These are phyloP conservation scores for Fragilaria crotonensis DNA, from an alignment of 108 stramenopile species.

Conservation along the genomic window DNA sequence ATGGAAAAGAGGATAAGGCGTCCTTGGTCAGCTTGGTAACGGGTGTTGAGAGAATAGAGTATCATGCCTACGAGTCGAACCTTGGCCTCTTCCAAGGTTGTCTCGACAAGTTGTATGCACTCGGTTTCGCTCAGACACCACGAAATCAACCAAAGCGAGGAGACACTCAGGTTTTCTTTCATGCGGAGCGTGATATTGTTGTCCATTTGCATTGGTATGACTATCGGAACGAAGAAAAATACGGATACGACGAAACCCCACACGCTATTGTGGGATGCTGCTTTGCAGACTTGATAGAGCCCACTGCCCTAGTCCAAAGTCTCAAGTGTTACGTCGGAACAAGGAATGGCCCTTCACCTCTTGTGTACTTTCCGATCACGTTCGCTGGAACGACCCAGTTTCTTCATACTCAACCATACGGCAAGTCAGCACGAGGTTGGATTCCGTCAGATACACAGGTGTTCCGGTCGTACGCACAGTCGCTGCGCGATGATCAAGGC, in stretches of 20 bases:
- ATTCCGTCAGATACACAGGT: constrained; percentile 78
- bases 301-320: constrained; percentile 38
- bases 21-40: constrained; percentile 17
- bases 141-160: neutral
- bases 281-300: constrained; percentile 85
- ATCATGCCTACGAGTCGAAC: constrained; percentile 80
- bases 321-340: constrained; percentile 31
- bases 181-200: constrained; percentile 14
- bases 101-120: constrained; percentile 24
- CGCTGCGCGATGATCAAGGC: constrained; percentile 49
- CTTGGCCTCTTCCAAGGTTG: constrained; percentile 33
- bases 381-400: constrained; percentile 78
- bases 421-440: neutral
- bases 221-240: constrained; percentile 34
- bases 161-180: neutral
- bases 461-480: constrained; percentile 63
- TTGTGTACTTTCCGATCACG: constrained; percentile 90
- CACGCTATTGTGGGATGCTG: constrained; percentile 81
- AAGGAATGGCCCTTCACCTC: constrained; percentile 4
- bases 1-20: constrained; percentile 28
- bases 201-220: constrained; percentile 46
- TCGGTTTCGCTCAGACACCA: constrained; percentile 44
- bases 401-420: constrained; percentile 32
- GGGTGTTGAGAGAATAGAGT: constrained; percentile 30
- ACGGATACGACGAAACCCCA: constrained; percentile 15